phyloP scores from a whole-genome alignment of 495 filamentous ascomycete genomes.

The Daldinia loculata region DNA sequence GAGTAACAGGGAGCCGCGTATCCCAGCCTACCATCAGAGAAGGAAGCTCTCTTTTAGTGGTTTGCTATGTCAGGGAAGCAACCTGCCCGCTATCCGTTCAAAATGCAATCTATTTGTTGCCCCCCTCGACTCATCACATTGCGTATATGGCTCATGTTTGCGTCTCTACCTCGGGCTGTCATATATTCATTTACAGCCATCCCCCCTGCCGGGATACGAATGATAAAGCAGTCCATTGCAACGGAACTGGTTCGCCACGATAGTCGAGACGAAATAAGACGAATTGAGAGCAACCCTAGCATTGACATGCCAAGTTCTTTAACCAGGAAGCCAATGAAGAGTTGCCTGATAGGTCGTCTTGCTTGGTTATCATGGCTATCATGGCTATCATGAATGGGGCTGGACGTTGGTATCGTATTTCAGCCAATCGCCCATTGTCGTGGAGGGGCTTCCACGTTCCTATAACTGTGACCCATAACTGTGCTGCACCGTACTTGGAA shows the following conservation, averaged over 20 bases:
- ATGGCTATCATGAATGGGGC: slow-evolving; percentile 41
- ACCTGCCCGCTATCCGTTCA: neutral
- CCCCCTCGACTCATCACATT: slow-evolving; percentile 21
- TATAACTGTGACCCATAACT: slow-evolving; percentile 1
- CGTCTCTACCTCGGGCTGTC: slow-evolving; percentile 20
- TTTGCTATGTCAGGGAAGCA: slow-evolving; percentile 11
- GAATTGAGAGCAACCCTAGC: slow-evolving; percentile 13
- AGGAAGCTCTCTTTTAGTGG: neutral
- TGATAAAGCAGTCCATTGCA: slow-evolving; percentile 25
- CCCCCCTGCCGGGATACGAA: slow-evolving; percentile 16
- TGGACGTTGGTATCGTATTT: slow-evolving; percentile 49
- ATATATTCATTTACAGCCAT: slow-evolving; percentile 23
- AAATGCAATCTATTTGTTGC: slow-evolving; percentile 19
- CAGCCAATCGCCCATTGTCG: slow-evolving; percentile 50
- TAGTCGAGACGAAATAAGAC: slow-evolving; percentile 1
- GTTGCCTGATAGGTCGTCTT: slow-evolving; percentile 30
- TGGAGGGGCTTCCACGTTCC: slow-evolving; percentile 1
- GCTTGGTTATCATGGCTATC: slow-evolving; percentile 39
- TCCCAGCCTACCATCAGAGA: slow-evolving; percentile 43
- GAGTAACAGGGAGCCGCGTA: slow-evolving; percentile 38
- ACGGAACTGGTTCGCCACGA: slow-evolving; percentile 19
- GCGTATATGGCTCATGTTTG: slow-evolving; percentile 25
- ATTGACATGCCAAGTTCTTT: slow-evolving; percentile 22
- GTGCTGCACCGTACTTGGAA: slow-evolving; percentile 31
- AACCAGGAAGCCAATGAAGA: slow-evolving; percentile 22